Evolutionary conservation across 768 basidiomycete species (phyloP).

Genomic region (Lyophyllum semitale): DNA sequence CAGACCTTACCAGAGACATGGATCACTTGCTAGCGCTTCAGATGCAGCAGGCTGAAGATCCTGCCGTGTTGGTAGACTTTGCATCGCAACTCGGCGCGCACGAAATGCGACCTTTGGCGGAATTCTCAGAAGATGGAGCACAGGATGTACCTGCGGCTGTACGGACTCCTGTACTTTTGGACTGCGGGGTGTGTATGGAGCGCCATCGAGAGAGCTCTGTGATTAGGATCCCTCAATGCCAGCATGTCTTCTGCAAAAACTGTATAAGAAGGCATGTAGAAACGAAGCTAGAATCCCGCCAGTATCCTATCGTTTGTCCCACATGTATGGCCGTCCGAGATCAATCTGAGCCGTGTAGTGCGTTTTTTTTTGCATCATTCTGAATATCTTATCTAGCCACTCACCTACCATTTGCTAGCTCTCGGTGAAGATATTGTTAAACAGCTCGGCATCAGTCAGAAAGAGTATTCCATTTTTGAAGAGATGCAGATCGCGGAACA

Average conservation of each 20-base stretch:
- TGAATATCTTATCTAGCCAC: not conserved
- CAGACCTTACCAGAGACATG: no score
- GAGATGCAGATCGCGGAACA: conserved; percentile 47
- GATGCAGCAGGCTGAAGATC: no score
- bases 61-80: no score
- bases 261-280: conserved; percentile 45
- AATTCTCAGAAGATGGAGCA: no score
- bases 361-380: not conserved
- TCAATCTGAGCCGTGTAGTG: not conserved
- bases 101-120: no score
- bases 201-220: conserved; percentile 26
- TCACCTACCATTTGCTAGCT: conserved; percentile 31
- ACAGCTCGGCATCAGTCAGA: conserved; percentile 47
- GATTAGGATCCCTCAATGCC: conserved; percentile 33
- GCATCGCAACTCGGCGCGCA: no score
- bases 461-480: conserved; percentile 39
- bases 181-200: conserved; percentile 65
- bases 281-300: conserved; percentile 49
- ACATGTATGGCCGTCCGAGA: conserved; percentile 40
- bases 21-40: no score
- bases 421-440: conserved; percentile 41
- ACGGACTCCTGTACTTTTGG: no score
- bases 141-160: no score
- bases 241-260: conserved; percentile 52
- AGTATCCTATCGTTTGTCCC: conserved; percentile 65